Evolutionary conservation across 2,329 filamentous ascomycete species (phyloP).

Genomic region (Apiospora hydei): DNA sequence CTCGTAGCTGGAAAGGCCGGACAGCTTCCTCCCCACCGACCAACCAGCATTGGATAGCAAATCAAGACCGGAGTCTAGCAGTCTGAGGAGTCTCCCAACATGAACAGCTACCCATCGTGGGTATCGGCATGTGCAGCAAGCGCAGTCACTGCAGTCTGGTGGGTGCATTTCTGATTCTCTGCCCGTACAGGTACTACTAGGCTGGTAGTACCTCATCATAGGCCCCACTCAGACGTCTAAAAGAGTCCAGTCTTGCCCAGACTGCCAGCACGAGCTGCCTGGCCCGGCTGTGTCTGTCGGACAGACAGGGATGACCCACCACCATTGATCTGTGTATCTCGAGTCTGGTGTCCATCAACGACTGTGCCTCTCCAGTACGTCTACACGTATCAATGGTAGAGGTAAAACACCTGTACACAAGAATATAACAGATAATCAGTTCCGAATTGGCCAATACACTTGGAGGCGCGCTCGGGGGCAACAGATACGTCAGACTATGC

Average conservation of each 20-base stretch:
- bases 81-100: background rate
- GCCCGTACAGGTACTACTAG: background rate
- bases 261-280: background rate
- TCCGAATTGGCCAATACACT: background rate
- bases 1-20: background rate
- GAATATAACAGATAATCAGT: background rate
- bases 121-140: constrained; percentile 14
- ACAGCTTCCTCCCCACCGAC: constrained; percentile 14
- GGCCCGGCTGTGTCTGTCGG: background rate
- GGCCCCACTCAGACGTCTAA: background rate
- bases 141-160: background rate
- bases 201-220: background rate
- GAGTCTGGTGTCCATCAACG: background rate
- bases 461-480: background rate
- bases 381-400: background rate
- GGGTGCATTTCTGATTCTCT: background rate
- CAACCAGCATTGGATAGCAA: constrained; percentile 1
- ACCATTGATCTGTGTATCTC: background rate
- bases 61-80: background rate
- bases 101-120: background rate
- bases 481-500: background rate
- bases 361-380: background rate
- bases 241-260: background rate
- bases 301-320: constrained; percentile 19
- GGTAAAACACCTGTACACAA: background rate